Base-by-base conservation (phyloP, 306 rosid genomes). In the Sindora glabra region DNA sequence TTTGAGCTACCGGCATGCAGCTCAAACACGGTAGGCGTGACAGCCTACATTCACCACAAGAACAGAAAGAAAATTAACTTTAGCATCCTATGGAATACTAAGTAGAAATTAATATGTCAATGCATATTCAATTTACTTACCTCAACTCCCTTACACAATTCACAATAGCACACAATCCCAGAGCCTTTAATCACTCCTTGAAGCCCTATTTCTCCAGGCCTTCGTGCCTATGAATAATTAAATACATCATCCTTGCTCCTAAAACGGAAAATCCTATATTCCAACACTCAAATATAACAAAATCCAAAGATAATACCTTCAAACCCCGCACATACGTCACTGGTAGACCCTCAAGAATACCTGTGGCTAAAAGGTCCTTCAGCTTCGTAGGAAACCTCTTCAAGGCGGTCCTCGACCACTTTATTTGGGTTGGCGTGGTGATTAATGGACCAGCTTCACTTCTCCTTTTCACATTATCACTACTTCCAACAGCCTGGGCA, bases 1-100 rank as follows among this genome's bases (percentile, higher is more conserved):
- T 80, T 84, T 57, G 85, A 48, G 69, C 99, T 89, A 29, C 90
- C 81, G 16, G 99, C 99, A 71, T 94, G 99, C 63, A 83, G 67
- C 84, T 94, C 99, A 78, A 82, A 94, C 66, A 64, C 68, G 12
- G 84, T 48, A 32, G 99, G 99, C 4, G 90, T 44, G 62, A 86
- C 80, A 73, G 77, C 86, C 99, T 94, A 77, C 58, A 38, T 29
- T n/a, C 67, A 30, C 52, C 34, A 59, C 48, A 56, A n/a, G n/a
- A 68, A 8, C 41, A 49, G 58, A 47, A 59, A 39, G n/a, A 13
- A 26, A 52, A 53, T 15, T 27, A 50, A 65, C 41, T 40, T 56
- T 59, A 59, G 54, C 15, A 69, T 40, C 54, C 37, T 2, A 69
- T n/a, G 6, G 30, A 1, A 64, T 29, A 13, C 4, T 6, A 16